Evolutionary conservation across 495 filamentous ascomycete species (phyloP), one percentile per base, ranked within the genome.

Genomic region (Xylaria nigripes): DNA sequence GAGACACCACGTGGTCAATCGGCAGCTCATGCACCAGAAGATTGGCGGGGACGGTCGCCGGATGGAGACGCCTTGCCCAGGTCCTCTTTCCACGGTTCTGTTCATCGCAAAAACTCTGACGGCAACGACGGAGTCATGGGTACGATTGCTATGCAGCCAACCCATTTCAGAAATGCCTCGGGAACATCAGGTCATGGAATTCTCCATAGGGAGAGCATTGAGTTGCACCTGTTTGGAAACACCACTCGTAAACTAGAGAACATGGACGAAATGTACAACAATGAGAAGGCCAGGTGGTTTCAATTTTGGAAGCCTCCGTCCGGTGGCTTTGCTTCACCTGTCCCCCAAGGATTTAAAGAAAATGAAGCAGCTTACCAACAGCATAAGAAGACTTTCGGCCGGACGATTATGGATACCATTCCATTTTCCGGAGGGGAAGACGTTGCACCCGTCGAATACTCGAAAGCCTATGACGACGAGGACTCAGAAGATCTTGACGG

Each of bases 391-490:
- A 65, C 76, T 10, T 51, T 68, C 13, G 74, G 70, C 67, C 62
- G 70, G 45, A 72, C 68, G 43, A 43, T 82, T 23, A 77, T 75
- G 56, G 48, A 59, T 21, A 34, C 46, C 1, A 56, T 79, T 21
- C 73, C 76, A 0, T 76, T 76, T 51, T 13, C 70, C 0, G 61
- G 64, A 21, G 51, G 56, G 9, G 55, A 68, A n/a, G 67, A 70
- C 34, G 60, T 69, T n/a, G 58, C 57, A 9, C 55, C 63, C 29
- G 70, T 76, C 13, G 77, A 86, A 36, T 95, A 95, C 66, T 85
- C 86, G 0, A 55, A 76, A 8, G 85, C 89, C 9, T 87, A 80
- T 62, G 82, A 87, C 48, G 74, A 81, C 49, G 76, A 86, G 19
- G 81, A 76, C 59, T 69, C 72, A 15, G 82, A 79, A 16, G 74